Base-by-base conservation (phyloP, 768 basidiomycete genomes). In the Mrakia frigida region DNA sequence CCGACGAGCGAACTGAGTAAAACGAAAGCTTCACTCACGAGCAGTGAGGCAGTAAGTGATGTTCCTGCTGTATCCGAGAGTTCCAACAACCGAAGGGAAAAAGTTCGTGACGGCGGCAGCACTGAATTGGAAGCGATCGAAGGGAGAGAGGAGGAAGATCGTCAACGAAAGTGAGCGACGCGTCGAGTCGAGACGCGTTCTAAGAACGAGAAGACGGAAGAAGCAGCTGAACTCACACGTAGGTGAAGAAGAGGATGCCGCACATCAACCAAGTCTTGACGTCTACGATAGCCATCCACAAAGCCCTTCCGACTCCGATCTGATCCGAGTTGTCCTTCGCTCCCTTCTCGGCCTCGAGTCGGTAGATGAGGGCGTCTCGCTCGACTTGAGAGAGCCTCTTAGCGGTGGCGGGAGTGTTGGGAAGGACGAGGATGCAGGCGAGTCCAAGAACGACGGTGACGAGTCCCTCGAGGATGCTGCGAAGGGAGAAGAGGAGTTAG, bases 331-430 rank as follows among this genome's bases (percentile, higher is more conserved):
- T 73, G 70, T 82, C 82, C 70, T 81, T 80, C 60, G 79, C 75
- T 9, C 79, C 80, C 60, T 80, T 78, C 46, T 82, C 82, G 53
- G 79, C 69, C 43, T 82, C 79, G 59, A 83, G 79, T 23, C 79
- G 70, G 78, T 81, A 80, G 6, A 74, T 70, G 4, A 82, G 79
- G 56, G 74, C 77, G 28, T 81, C 80, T 59, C 70, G 78, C 78
- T 82, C 79, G 21, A 75, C 71, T 31, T 72, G 76, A 43, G 76
- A 80, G 46, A 96, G 84, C 39, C 90, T 88, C 6, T 91, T 90
- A 80, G 93, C 90, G 59, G 93, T 88, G 65, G 87, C 82, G 1
- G 94, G 93, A 81, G 94, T 92, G 83, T 94, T 75, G 37, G 74
- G 74, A 43, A 82, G 80, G 79, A 81, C 79, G n/a, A 78, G 79